Percentiles rank a stretch among this genome's conserved stretches.
Evolutionary conservation across 352 stramenopile genomes (phyloP).

Genomic region (Globisporangium ultimum): DNA sequence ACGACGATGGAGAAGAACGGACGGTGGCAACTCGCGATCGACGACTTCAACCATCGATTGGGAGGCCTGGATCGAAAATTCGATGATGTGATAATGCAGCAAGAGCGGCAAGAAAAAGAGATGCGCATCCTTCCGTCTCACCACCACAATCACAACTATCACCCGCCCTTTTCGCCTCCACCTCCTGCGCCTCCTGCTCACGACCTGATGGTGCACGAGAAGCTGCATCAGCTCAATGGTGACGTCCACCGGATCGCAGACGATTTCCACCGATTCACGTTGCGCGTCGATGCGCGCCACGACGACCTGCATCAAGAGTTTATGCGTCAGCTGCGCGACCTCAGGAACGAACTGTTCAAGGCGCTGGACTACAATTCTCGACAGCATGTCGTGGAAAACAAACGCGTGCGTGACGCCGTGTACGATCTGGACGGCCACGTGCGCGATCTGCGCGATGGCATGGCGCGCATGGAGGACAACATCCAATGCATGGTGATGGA

Average conservation of each 20-base stretch:
- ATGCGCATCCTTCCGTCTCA: background rate
- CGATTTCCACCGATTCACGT: conserved; percentile 30
- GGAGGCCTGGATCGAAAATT: background rate
- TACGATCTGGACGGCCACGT: conserved; percentile 42
- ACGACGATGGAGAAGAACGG: background rate
- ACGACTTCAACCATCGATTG: background rate
- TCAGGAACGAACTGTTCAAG: conserved; percentile 39
- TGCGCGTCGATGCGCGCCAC: conserved; percentile 17
- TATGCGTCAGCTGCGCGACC: conserved; percentile 23
- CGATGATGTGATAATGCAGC: background rate
- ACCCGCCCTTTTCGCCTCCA: background rate
- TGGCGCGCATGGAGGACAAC: conserved; percentile 1
- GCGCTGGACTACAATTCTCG: conserved; percentile 36
- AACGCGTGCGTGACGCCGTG: conserved; percentile 39
- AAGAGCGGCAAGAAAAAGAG: background rate
- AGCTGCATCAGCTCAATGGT: conserved; percentile 19
- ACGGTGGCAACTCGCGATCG: background rate
- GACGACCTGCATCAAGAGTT: conserved; percentile 28
- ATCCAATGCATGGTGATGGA: background rate
- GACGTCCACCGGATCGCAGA: conserved; percentile 25
- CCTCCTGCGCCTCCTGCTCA: background rate
- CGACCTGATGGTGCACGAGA: conserved; percentile 16
- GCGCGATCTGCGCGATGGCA: conserved; percentile 7
- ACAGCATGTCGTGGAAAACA: conserved; percentile 40
- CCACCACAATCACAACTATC: background rate